A percentile compares a stretch with the other conserved stretches of the same genome.
These are phyloP conservation scores for Hyaloscypha finlandica DNA, from an alignment of 495 filamentous ascomycete genomes.

Conservation along the genomic window DNA sequence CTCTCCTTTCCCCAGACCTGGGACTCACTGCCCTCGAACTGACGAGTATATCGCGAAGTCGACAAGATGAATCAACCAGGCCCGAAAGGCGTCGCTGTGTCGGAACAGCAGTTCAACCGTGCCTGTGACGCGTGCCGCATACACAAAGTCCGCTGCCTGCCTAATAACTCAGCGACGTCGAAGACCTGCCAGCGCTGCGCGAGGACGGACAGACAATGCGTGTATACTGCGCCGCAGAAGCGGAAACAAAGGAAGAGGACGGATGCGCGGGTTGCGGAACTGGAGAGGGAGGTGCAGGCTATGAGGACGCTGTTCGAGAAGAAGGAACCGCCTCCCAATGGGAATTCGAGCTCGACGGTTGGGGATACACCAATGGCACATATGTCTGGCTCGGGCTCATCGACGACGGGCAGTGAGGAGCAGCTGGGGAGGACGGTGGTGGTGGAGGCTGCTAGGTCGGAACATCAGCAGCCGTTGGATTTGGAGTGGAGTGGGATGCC, in stretches of 20 bases:
- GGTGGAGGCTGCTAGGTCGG: not conserved
- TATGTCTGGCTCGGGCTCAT: not conserved
- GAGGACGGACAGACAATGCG: constrained; percentile 47
- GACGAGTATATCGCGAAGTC: not conserved
- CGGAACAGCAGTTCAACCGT: constrained; percentile 35
- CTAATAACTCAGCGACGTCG: constrained; percentile 41
- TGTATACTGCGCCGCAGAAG: constrained; percentile 73
- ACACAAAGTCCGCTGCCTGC: constrained; percentile 77
- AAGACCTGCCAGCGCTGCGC: constrained; percentile 26
- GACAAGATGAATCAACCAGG: not conserved
- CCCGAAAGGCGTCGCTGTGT: not conserved
- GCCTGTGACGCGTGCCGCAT: constrained; percentile 89
- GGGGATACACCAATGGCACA: not conserved
- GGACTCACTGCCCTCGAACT: not conserved
- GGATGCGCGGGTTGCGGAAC: constrained; percentile 84
- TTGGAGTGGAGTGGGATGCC: not conserved
- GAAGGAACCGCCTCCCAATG: not conserved
- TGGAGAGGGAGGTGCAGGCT: constrained; percentile 58
- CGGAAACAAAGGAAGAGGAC: constrained; percentile 90
- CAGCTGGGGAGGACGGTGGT: not conserved
- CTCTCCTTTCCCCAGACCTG: not conserved
- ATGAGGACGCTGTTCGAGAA: constrained; percentile 26
- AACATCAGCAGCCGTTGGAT: not conserved
- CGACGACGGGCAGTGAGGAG: not conserved
- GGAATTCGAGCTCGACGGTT: not conserved